A percentile compares a stretch with the other conserved stretches of the same genome.
Evolutionary conservation across 1,139 yeast species (phyloP).

Genomic region (Magnusiomyces sp.): DNA sequence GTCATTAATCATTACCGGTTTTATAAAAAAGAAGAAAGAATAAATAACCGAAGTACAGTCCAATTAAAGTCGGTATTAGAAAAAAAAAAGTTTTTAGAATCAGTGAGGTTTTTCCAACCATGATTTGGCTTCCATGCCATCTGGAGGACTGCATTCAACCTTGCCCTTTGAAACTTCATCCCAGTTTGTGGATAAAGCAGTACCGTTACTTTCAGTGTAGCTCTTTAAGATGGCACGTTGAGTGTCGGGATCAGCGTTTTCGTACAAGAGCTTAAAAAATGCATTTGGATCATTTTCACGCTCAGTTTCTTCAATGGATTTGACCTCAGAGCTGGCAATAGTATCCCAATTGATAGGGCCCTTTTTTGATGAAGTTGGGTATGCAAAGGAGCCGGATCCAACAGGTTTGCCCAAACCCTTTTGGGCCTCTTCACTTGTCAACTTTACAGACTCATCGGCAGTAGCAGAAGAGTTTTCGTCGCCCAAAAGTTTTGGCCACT

Average conservation of each 20-base stretch:
- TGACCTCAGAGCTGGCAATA: slow-evolving; percentile 44
- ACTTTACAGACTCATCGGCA: slow-evolving; percentile 14
- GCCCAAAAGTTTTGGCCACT: slow-evolving; percentile 36
- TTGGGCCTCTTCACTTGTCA: slow-evolving; percentile 12
- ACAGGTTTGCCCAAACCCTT: slow-evolving; percentile 6
- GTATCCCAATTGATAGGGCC: slow-evolving; percentile 62
- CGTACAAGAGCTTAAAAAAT: slow-evolving; percentile 68
- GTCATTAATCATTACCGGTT: no score
- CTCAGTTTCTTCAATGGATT: slow-evolving; percentile 38
- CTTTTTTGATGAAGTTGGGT: slow-evolving; percentile 57
- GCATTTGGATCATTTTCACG: slow-evolving; percentile 46
- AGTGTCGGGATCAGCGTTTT: slow-evolving; percentile 80
- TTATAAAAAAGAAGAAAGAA: no score
- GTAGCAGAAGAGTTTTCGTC: slow-evolving; percentile 11
- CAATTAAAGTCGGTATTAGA: no score
- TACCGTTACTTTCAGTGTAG: slow-evolving; percentile 87
- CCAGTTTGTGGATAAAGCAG: slow-evolving; percentile 92
- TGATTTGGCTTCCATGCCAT: slow-evolving; percentile 37
- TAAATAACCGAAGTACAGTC: no score
- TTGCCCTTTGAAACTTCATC: slow-evolving; percentile 63
- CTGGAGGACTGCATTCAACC: slow-evolving; percentile 73
- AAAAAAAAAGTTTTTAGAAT: no score
- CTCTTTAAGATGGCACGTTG: slow-evolving; percentile 96
- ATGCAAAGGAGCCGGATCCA: slow-evolving; percentile 24
- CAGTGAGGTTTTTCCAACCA: no score